Evolutionary conservation across 176 grass and related monocot genomes (phyloP).

Genomic region (Cocos nucifera): DNA sequence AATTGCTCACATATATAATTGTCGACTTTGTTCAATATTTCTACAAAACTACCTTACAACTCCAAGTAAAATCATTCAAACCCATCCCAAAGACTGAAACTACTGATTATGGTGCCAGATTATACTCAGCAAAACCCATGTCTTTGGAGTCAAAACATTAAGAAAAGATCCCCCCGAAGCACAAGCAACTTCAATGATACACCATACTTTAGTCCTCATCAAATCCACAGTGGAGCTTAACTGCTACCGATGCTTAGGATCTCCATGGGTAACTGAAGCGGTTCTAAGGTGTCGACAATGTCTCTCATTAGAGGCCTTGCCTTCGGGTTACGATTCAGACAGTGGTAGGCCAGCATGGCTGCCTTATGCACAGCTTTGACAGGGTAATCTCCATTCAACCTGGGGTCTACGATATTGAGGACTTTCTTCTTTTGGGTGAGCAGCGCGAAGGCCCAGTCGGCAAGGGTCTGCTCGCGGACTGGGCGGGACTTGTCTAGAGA

Average conservation of each 20-base stretch:
- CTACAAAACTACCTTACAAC: too few relatives aligned
- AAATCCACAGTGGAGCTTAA: background rate
- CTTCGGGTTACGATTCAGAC: conserved; percentile 38
- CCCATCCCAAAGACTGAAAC: too few relatives aligned
- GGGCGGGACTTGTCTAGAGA: conserved; percentile 38
- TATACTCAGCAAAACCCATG: too few relatives aligned
- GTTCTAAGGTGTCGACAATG: conserved; percentile 37
- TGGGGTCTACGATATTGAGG: conserved; percentile 29
- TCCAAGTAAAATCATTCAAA: too few relatives aligned
- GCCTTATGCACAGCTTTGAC: conserved; percentile 32
- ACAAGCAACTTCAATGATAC: too few relatives aligned
- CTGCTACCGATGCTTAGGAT: background rate
- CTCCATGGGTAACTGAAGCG: conserved; percentile 23
- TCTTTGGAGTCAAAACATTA: too few relatives aligned
- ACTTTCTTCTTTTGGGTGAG: conserved; percentile 35
- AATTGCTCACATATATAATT: too few relatives aligned
- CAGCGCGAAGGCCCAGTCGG: conserved; percentile 33
- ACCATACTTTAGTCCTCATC: too few relatives aligned
- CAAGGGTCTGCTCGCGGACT: conserved; percentile 31
- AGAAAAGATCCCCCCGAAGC: too few relatives aligned
- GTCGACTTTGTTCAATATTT: too few relatives aligned
- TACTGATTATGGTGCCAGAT: too few relatives aligned
- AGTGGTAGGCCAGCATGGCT: conserved; percentile 35
- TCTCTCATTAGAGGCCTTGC: conserved; percentile 47
- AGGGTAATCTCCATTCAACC: conserved; percentile 26